Evolutionary conservation across 768 basidiomycete genomes (phyloP).

Genomic region (Chalciporus piperatus): DNA sequence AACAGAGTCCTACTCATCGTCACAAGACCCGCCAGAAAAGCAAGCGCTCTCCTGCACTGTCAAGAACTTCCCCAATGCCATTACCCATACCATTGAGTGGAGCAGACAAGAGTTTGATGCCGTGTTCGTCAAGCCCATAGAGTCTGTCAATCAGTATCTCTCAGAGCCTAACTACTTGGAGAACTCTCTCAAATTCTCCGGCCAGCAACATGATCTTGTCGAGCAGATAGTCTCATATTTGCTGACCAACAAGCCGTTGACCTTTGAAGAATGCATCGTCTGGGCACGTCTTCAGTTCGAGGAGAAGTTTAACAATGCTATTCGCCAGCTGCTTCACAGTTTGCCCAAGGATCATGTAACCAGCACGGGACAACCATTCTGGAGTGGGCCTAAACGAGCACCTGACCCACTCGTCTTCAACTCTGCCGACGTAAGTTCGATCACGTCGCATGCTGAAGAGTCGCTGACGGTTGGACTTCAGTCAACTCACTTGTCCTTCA

Average conservation of each 20-base stretch:
- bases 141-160: slow-evolving; percentile 93
- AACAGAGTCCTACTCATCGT: slow-evolving; percentile 96
- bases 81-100: slow-evolving; percentile 99
- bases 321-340: slow-evolving; percentile 89
- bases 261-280: slow-evolving; percentile 94
- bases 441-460: neutral
- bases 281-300: slow-evolving; percentile 98
- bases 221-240: slow-evolving; percentile 87
- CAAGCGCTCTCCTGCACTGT: slow-evolving; percentile 95
- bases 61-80: slow-evolving; percentile 98
- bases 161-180: slow-evolving; percentile 96
- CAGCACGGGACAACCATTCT: slow-evolving; percentile 93
- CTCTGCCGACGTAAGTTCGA: slow-evolving; percentile 70
- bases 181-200: slow-evolving; percentile 84
- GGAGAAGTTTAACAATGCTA: slow-evolving; percentile 88
- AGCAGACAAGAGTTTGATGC: slow-evolving; percentile 89
- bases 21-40: slow-evolving; percentile 98
- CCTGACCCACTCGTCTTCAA: slow-evolving; percentile 89
- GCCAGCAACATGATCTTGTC: slow-evolving; percentile 86
- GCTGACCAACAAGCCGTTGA: slow-evolving; percentile 88
- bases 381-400: slow-evolving; percentile 98
- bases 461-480: slow-evolving; percentile 32
- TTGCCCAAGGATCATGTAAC: slow-evolving; percentile 93
- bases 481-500: slow-evolving; percentile 83
- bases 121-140: slow-evolving; percentile 90